Evolutionary conservation across 106 monocot species (phyloP), one percentile per base, ranked within the genome.

Genomic region (Allium sativum): DNA sequence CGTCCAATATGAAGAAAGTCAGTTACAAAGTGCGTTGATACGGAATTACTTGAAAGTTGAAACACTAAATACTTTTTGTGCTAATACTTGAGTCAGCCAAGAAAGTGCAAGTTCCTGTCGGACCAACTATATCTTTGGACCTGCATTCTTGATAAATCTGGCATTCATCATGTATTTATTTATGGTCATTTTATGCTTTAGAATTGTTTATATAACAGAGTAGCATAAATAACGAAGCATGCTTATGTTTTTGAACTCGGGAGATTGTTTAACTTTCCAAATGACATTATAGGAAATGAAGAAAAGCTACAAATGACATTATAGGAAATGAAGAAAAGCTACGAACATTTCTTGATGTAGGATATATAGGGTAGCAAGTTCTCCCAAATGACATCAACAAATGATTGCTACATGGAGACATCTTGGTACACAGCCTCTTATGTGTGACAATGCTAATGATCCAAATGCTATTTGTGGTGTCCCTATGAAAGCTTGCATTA

Each of bases 361-460:
- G 86, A n/a, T n/a, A 21, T 86, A 81, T 64, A 81, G 86, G 41
- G 86, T 86, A 54, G 86, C 81, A 51, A 86, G 86, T 62, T 86
- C 82, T 65, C 81, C 81, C 62, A 81, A 75, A 64, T 86, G 79
- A 61, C 81, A 81, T 45, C 81, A 46, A 85, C 85, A 52, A 85
- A 85, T 78, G 81, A 77, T 20, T 85, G 85, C 51, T 85, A 85
- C 56, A 65, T 75, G 71, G 22, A 74, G 85, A 66, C 46, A 53
- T 8, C 81, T 77, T 7, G 81, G 81, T 17, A 69, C 74, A 7
- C 64, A 66, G 22, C 81, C 85, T 53, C 85, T 74, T 62, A 56
- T 85, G 18, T 85, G 85, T 59, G 66, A 44, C 54, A 48, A 77
- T 68, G 81, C 72, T 64, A 78, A 66, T 71, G 81, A 85, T 65